Evolutionary conservation across 306 rosid genomes (phyloP).

Genomic region (Begonia masoniana): DNA sequence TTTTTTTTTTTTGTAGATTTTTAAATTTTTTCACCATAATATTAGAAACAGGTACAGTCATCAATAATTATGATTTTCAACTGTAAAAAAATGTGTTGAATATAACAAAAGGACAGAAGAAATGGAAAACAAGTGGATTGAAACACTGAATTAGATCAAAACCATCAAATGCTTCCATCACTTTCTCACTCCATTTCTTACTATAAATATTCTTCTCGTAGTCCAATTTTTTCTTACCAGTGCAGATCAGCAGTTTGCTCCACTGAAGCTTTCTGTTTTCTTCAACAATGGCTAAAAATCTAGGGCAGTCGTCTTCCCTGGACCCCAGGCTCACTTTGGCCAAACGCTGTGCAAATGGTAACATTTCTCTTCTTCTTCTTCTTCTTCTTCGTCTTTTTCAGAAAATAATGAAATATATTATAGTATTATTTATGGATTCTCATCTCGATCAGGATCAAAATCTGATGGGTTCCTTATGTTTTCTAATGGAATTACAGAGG

Average conservation of each 20-base stretch:
- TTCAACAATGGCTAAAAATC: conserved; percentile 43
- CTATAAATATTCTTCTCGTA: neutral
- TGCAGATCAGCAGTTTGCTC: neutral
- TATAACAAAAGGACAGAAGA: neutral
- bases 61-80: too few species aligned
- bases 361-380: neutral
- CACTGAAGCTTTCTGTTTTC: neutral
- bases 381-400: neutral
- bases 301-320: conserved; percentile 41
- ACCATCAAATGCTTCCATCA: neutral
- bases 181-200: neutral
- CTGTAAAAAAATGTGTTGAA: too few species aligned
- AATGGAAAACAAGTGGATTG: neutral
- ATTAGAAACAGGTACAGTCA: too few species aligned
- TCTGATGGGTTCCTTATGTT: neutral
- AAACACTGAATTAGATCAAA: neutral
- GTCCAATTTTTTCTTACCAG: conserved; percentile 1
- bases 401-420: neutral
- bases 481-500: conserved; percentile 39
- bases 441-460: neutral
- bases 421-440: neutral
- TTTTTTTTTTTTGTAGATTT: too few species aligned
- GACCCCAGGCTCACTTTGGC: conserved; percentile 87
- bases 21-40: too few species aligned
- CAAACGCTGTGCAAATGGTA: conserved; percentile 65